Evolutionary conservation across 768 basidiomycete species (phyloP), one percentile per base, ranked within the genome.

Genomic region (Mycena albidolilacea): DNA sequence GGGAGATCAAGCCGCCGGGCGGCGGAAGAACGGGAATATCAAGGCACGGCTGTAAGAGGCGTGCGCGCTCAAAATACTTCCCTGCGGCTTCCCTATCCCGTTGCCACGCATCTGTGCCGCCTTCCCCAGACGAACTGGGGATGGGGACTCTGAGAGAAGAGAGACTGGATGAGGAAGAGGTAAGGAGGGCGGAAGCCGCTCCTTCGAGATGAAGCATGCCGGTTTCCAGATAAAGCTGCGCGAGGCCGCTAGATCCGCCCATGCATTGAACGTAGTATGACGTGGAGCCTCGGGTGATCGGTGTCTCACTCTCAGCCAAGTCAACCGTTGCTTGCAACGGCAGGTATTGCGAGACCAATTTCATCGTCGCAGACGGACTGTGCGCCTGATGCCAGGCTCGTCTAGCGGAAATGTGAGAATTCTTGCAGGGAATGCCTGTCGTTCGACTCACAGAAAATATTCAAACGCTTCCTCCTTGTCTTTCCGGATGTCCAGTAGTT

Each of bases 201-300:
- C 94, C 94, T 80, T 95, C 94, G n/a, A 95, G 86, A 78, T 95
- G 90, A 39, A 95, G 88, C 37, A 95, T 85, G 4, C 94, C 94
- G 6, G 92, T 92, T 80, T 94, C 93, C 7, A 93, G 83, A 80
- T 94, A 95, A 10, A 95, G 89, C 69, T 90, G 91, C 1, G 92
- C 94, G 2, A 95, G 84, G 0, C 92, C 92, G 19, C 80, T 78
- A n/a, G 85, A 76, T 41, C 93, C 93, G 30, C 94, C 94, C 9
- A 95, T 81, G 63, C 89, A 89, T 55, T 90, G 87, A 46, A 91
- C 76, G 77, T 91, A 92, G 80, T 95, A 95, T 0, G 84, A 81
- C 38, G 83, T 77, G 1, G 89, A 90, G 21, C 91, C 92, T 5
- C 86, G 87, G 35, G 85, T 71, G 15, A 85, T 81, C 63, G 85